Evolutionary conservation across 805 yeast genomes (phyloP).

Genomic region (Candida hispaniensis): DNA sequence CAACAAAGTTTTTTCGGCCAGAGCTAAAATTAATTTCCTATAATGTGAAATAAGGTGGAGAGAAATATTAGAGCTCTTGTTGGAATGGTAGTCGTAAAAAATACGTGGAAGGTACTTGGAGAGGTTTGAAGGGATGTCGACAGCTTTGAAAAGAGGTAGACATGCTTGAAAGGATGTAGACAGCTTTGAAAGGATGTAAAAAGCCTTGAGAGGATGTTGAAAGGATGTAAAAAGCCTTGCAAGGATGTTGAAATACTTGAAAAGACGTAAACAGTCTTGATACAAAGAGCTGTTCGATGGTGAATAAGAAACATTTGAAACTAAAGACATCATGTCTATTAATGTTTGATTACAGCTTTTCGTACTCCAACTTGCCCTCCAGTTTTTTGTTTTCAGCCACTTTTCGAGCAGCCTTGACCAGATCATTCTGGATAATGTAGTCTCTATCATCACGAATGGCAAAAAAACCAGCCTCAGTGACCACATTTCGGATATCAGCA

Average conservation of each 20-base stretch:
- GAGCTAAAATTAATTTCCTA: no score
- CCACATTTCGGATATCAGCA: conserved; percentile 92
- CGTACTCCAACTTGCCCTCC: conserved; percentile 92
- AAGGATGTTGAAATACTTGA: not conserved
- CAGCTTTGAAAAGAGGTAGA: no score
- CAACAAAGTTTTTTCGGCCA: no score
- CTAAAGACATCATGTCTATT: not conserved
- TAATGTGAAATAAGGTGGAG: no score
- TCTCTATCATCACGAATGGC: conserved; percentile 98
- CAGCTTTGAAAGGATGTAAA: no score
- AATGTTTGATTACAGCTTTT: conserved; percentile 50
- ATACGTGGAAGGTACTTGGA: no score
- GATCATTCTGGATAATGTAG: conserved; percentile 81
- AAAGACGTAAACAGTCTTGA: no score
- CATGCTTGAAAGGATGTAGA: no score
- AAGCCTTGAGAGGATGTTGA: not conserved
- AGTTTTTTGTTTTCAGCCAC: conserved; percentile 94
- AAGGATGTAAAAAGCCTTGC: not conserved
- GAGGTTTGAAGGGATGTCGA: no score
- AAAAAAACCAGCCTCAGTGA: conserved; percentile 97
- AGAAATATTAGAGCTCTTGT: no score
- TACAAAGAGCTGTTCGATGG: not conserved
- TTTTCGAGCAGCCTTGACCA: conserved; percentile 97
- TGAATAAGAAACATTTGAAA: not conserved
- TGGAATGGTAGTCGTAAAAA: no score